Conservation (phyloP, 2,329 filamentous ascomycete genomes). For the Metarhizium brunneum region DNA sequence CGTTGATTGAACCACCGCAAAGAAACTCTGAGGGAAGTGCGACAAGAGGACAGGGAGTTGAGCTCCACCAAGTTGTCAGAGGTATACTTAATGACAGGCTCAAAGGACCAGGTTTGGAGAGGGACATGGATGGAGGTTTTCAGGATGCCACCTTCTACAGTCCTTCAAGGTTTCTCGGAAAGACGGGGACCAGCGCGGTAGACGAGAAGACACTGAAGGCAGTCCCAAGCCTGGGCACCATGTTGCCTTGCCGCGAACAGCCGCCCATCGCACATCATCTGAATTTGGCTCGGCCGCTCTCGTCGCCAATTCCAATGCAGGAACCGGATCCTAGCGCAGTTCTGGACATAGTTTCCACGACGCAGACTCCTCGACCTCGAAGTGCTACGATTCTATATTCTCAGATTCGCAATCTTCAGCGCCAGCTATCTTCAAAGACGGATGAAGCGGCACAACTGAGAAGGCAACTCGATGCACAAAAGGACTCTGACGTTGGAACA, state of each 20-base stretch:
- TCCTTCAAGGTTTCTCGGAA: background rate
- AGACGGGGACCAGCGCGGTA: background rate
- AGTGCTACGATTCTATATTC: constrained; percentile 31
- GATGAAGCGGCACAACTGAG: constrained; percentile 37
- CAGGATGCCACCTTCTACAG: background rate
- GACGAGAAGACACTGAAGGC: constrained; percentile 6
- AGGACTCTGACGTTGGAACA: constrained; percentile 32
- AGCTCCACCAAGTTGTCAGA: background rate
- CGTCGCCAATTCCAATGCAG: constrained; percentile 14
- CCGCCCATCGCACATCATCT: constrained; percentile 30
- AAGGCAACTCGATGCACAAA: constrained; percentile 34
- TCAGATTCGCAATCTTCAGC: constrained; percentile 40
- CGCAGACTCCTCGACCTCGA: constrained; percentile 9
- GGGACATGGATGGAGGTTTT: background rate
- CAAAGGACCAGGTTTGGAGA: background rate
- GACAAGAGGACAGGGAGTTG: background rate
- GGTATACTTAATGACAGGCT: background rate
- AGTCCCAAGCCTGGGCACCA: constrained; percentile 27
- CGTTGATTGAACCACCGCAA: background rate
- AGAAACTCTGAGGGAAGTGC: background rate
- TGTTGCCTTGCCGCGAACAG: constrained; percentile 26
- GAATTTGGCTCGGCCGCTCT: constrained; percentile 23
- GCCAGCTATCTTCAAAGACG: constrained; percentile 32
- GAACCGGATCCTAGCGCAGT: background rate
- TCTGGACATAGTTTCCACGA: background rate